Conservation (phyloP, 352 stramenopile genomes). For the Pythium guiyangense region DNA sequence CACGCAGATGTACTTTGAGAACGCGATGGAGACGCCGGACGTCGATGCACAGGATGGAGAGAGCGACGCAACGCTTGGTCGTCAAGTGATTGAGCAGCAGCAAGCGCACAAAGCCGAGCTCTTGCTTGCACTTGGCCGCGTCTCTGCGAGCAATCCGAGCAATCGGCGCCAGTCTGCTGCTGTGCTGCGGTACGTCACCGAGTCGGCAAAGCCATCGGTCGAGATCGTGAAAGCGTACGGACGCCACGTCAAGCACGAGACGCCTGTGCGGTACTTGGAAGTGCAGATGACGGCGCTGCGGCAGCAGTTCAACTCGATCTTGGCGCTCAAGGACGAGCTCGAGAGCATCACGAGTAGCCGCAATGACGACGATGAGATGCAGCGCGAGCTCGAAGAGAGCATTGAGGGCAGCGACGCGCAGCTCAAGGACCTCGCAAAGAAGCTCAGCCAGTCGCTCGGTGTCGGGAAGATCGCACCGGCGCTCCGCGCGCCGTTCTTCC, state of each 20-base stretch:
- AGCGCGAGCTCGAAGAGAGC: conserved; percentile 53
- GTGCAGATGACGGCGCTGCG: conserved; percentile 86
- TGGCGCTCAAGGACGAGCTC: conserved; percentile 62
- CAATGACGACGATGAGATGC: conserved; percentile 28
- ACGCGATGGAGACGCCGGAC: conserved; percentile 39
- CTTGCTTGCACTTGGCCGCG: conserved; percentile 59
- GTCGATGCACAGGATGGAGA: conserved; percentile 45
- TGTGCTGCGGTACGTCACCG: conserved; percentile 64
- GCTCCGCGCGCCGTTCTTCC: conserved; percentile 69
- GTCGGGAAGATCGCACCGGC: conserved; percentile 66
- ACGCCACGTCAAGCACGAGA: conserved; percentile 72
- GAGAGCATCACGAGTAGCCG: conserved; percentile 10
- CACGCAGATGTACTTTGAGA: conserved; percentile 83
- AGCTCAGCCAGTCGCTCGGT: conserved; percentile 76
- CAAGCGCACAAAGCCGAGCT: conserved; percentile 58
- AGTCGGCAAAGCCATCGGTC: conserved; percentile 37
- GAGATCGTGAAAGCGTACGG: conserved; percentile 80
- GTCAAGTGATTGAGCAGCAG: conserved; percentile 9
- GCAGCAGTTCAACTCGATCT: conserved; percentile 57
- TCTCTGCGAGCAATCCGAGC: conserved; percentile 76
- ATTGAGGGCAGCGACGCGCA: conserved; percentile 43
- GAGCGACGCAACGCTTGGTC: conserved; percentile 13
- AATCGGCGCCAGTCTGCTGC: conserved; percentile 77
- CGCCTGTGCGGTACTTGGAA: conserved; percentile 77
- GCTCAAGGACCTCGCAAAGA: conserved; percentile 71